Base-by-base conservation (phyloP, 495 filamentous ascomycete species). In the Aspergillus hancockii region DNA sequence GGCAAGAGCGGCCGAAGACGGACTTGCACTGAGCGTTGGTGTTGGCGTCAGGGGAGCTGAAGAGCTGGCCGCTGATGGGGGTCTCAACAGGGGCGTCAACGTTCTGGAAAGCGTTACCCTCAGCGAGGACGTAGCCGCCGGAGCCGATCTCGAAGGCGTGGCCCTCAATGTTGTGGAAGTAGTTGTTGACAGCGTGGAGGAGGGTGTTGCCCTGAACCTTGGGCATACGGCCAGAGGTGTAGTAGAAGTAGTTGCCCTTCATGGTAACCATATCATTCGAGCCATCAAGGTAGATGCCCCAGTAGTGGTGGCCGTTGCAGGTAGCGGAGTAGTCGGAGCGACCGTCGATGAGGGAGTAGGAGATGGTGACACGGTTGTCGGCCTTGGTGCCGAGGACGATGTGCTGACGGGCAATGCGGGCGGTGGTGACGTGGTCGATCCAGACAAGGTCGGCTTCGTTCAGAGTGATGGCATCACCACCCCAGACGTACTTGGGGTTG, bases 41-140 rank as follows among this genome's bases (percentile, higher is more conserved):
- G 46, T 25, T 63, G 54, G 69, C 54, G 23, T 61, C 52, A 12
- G 73, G 77, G 4, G 70, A 65, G 8, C 71, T 75, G 65, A 82
- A 83, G 30, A 82, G 66, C 60, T 73, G 50, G n/a, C 79, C 75
- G 38, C 64, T 57, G 52, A 75, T 54, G 28, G 68, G 64, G 5
- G 60, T 31, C 57, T 73, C 64, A n/a, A 67, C 68, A 30, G 64
- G 45, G 28, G 63, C 66, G 21, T 54, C 55, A 52, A 83, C 77
- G 58, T 79, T 79, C 70, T 83, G 75, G 74, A 86, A 85, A n/a
- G 79, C 78, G 63, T 81, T 85, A n/a, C 83, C 83, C 65, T 85
- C 83, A 4, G 79, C 81, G 6, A 86, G 71, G 46, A 83, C 78
- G 62, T 76, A 76, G 47, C 72, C 77, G 49, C 81, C 81, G 8